Conservation (phyloP, 108 stramenopile species). For the Skeletonema tropicum region DNA sequence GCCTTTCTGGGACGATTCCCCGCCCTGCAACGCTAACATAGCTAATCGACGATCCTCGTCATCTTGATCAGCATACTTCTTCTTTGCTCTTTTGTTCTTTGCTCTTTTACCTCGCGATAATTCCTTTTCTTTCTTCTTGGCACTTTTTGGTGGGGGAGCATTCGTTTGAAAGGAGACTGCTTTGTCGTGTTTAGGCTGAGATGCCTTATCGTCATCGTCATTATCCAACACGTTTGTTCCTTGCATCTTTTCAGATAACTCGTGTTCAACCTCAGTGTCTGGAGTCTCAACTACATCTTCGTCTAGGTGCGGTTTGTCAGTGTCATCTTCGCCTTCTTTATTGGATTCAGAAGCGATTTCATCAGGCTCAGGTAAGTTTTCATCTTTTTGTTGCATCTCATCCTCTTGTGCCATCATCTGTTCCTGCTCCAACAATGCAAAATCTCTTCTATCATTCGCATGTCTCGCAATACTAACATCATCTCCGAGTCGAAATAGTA, state of each 20-base stretch:
- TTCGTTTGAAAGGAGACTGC: constrained; percentile 17
- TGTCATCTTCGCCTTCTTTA: not conserved
- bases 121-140: constrained; percentile 68
- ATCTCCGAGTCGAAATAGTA: constrained; percentile 94
- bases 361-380: constrained; percentile 9
- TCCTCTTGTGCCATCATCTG: constrained; percentile 31
- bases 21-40: constrained; percentile 88
- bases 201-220: not conserved
- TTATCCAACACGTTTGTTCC: not conserved
- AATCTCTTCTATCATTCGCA: constrained; percentile 86
- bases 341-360: not conserved
- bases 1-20: constrained; percentile 64
- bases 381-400: constrained; percentile 15
- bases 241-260: constrained; percentile 4
- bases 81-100: constrained; percentile 69
- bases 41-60: constrained; percentile 95
- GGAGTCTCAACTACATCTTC: not conserved
- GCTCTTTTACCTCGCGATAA: constrained; percentile 76
- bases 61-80: constrained; percentile 96
- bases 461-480: constrained; percentile 86
- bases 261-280: not conserved
- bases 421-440: constrained; percentile 70
- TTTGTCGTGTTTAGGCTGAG: not conserved
- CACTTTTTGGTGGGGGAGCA: constrained; percentile 8
- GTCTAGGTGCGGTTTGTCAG: not conserved